These are phyloP conservation scores for Neurospora sp. DNA, from an alignment of 495 filamentous ascomycete genomes.

Conservation along the genomic window DNA sequence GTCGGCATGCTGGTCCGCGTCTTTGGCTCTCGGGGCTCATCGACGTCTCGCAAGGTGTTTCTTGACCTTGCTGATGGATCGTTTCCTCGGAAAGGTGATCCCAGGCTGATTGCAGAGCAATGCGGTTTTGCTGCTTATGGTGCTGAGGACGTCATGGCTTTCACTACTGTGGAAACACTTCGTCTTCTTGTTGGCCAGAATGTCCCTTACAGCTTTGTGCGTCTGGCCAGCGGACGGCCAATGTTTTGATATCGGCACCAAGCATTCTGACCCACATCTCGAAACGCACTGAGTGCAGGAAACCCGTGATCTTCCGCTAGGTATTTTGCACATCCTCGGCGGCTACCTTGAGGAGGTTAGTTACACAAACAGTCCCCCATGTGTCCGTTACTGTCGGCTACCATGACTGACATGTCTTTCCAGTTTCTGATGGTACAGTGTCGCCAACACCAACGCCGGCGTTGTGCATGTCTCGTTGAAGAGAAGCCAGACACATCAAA, in stretches of 20 bases:
- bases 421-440: background rate
- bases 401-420: background rate
- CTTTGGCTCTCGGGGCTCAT: slow-evolving; percentile 41
- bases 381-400: background rate
- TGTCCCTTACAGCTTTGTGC: slow-evolving; percentile 77
- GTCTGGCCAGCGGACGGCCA: slow-evolving; percentile 61
- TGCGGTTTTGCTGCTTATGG: slow-evolving; percentile 73
- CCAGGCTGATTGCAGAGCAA: slow-evolving; percentile 53
- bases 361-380: background rate
- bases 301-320: background rate
- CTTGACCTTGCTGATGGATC: slow-evolving; percentile 65
- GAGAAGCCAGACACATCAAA: background rate
- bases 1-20: slow-evolving; percentile 71
- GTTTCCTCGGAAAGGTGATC: slow-evolving; percentile 50
- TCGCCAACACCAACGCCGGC: background rate
- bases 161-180: slow-evolving; percentile 72
- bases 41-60: slow-evolving; percentile 62
- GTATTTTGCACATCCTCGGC: background rate
- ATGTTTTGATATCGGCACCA: slow-evolving; percentile 41
- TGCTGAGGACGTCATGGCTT: slow-evolving; percentile 66
- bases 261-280: background rate
- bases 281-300: background rate
- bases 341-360: background rate
- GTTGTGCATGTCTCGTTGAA: background rate
- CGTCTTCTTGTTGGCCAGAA: slow-evolving; percentile 72